phyloP scores from a whole-genome alignment of 164 flowering plant genomes.

The Protea cynaroides region DNA sequence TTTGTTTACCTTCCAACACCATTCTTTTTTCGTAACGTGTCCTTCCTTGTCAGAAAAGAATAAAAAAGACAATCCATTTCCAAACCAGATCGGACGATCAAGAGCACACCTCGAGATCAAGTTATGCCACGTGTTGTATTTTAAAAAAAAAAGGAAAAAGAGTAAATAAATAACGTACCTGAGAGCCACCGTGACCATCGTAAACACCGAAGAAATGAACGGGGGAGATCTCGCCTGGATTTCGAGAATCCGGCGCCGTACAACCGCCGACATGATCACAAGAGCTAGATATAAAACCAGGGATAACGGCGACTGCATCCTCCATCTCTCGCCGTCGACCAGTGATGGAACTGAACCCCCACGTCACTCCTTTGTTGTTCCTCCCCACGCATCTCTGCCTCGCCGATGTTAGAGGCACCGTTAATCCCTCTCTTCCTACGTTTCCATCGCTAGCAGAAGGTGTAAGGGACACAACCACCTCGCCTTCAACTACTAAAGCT shows the following conservation, averaged over 20 bases:
- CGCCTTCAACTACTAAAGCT: constrained; percentile 13
- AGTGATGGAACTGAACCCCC: constrained; percentile 52
- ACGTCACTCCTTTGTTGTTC: constrained; percentile 32
- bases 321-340: constrained; percentile 81
- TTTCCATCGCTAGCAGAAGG: background rate
- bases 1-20: too few species aligned
- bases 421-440: background rate
- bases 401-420: constrained; percentile 6
- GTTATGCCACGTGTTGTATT: too few species aligned
- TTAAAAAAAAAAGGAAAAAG: too few species aligned
- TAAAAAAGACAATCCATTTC: too few species aligned
- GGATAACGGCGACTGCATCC: constrained; percentile 52
- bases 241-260: constrained; percentile 44
- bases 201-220: constrained; percentile 74
- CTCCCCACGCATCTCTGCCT: constrained; percentile 46
- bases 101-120: too few species aligned
- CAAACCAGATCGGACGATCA: too few species aligned
- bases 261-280: constrained; percentile 60
- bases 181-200: constrained; percentile 86
- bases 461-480: background rate
- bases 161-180: constrained; percentile 45
- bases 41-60: background rate
- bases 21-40: too few species aligned
- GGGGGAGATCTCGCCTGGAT: constrained; percentile 41
- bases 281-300: constrained; percentile 43